Percentiles rank a stretch among this genome's conserved stretches.
Evolutionary conservation across 768 basidiomycete species (phyloP).

Genomic region (Plicaturopsis crispa): DNA sequence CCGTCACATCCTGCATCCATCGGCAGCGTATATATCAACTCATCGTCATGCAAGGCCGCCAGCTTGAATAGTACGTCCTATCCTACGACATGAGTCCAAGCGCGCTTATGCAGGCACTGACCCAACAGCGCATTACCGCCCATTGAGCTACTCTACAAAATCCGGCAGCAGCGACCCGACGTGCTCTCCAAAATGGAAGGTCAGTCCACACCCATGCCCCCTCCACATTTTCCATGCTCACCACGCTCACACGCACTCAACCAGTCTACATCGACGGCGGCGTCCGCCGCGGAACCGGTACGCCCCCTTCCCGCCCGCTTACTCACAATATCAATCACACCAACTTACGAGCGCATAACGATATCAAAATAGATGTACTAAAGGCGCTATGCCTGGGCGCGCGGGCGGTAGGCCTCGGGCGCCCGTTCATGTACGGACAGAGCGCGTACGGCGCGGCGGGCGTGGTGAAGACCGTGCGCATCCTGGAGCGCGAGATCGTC

Average conservation of each 20-base stretch:
- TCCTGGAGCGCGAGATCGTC: slow-evolving; percentile 72
- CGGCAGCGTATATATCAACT: slow-evolving; percentile 1
- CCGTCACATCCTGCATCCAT: slow-evolving; percentile 5
- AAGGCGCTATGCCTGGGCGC: slow-evolving; percentile 91
- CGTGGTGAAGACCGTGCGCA: slow-evolving; percentile 54
- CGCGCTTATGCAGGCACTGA: slow-evolving; percentile 15
- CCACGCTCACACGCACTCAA: background rate
- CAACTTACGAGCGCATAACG: background rate
- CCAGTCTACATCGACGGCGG: slow-evolving; percentile 84
- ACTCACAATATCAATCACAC: background rate
- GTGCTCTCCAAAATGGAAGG: slow-evolving; percentile 69
- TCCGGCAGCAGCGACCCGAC: slow-evolving; percentile 69
- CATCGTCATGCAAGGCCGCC: slow-evolving; percentile 42
- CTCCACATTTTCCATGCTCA: slow-evolving; percentile 5
- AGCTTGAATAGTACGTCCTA: slow-evolving; percentile 65
- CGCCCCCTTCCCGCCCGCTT: too few relatives aligned
- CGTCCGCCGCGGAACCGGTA: slow-evolving; percentile 70
- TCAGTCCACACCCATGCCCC: slow-evolving; percentile 11
- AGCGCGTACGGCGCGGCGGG: slow-evolving; percentile 74
- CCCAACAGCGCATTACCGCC: slow-evolving; percentile 65
- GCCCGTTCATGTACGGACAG: slow-evolving; percentile 82
- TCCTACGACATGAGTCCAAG: background rate
- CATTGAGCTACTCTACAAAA: slow-evolving; percentile 67
- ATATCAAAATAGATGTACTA: slow-evolving; percentile 78
- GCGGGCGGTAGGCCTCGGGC: slow-evolving; percentile 77